Conservation (phyloP, 2,329 filamentous ascomycete genomes). For the Biscogniauxia mediterranea region DNA sequence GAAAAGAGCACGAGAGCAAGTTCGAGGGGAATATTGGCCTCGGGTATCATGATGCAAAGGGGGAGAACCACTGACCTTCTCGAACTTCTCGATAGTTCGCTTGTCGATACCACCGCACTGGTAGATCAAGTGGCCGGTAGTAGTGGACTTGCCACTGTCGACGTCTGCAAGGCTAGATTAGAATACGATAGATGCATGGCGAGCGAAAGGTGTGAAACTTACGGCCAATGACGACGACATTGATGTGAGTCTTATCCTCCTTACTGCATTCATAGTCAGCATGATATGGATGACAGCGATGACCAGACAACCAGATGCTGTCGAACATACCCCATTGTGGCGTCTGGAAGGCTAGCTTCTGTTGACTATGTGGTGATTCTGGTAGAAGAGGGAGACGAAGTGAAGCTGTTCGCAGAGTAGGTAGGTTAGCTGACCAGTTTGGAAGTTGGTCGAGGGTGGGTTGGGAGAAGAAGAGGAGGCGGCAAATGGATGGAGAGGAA, state of each 20-base stretch:
- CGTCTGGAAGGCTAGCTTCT: slow-evolving; percentile 19
- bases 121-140: slow-evolving; percentile 95
- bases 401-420: slow-evolving; percentile 8
- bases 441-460: not conserved
- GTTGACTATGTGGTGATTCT: slow-evolving; percentile 13
- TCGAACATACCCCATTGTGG: slow-evolving; percentile 39
- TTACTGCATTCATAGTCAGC: slow-evolving; percentile 60
- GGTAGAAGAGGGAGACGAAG: slow-evolving; percentile 14
- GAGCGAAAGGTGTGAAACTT: slow-evolving; percentile 27
- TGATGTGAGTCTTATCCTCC: slow-evolving; percentile 93
- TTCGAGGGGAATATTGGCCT: slow-evolving; percentile 17
- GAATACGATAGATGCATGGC: not conserved
- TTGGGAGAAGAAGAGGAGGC: slow-evolving; percentile 1
- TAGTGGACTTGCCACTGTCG: slow-evolving; percentile 52
- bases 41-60: not conserved
- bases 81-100: slow-evolving; percentile 99
- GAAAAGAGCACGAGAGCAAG: slow-evolving; percentile 26
- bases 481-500: not conserved
- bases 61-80: slow-evolving; percentile 74
- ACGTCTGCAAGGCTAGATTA: slow-evolving; percentile 26
- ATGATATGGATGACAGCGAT: slow-evolving; percentile 11
- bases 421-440: slow-evolving; percentile 5
- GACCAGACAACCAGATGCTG: slow-evolving; percentile 3
- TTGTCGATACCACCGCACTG: slow-evolving; percentile 99
- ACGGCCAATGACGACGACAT: slow-evolving; percentile 88